Evolutionary conservation across 306 rosid species (phyloP).

Genomic region (Amphicarpaea edgeworthii): DNA sequence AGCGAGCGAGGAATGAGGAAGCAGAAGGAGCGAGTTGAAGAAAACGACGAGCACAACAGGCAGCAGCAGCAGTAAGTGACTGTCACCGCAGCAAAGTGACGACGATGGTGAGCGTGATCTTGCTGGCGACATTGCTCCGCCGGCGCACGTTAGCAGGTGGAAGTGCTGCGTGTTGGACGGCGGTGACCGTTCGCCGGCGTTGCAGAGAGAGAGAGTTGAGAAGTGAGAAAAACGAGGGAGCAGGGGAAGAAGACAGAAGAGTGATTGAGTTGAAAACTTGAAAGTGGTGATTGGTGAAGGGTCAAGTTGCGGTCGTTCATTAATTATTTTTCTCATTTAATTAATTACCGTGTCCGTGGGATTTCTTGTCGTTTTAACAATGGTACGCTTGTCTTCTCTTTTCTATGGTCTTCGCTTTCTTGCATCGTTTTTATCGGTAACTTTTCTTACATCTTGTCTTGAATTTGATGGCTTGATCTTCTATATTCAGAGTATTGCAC

Average conservation of each 20-base stretch:
- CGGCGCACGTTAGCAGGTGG: constrained; percentile 34
- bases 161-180: not conserved
- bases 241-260: constrained; percentile 44
- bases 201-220: constrained; percentile 32
- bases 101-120: constrained; percentile 41
- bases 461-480: too few relatives aligned
- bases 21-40: constrained; percentile 40
- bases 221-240: constrained; percentile 43
- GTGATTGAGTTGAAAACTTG: constrained; percentile 24
- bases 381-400: constrained; percentile 25
- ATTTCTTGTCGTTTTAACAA: constrained; percentile 33
- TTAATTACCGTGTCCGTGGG: not conserved
- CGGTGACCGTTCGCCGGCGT: constrained; percentile 44
- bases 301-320: constrained; percentile 62
- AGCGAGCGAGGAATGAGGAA: constrained; percentile 58
- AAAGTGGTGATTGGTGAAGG: constrained; percentile 42
- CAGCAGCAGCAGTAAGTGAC: constrained; percentile 35
- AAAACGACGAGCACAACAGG: constrained; percentile 38
- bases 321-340: constrained; percentile 14
- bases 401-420: not conserved
- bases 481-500: too few relatives aligned
- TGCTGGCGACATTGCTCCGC: constrained; percentile 59
- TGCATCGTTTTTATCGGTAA: too few relatives aligned
- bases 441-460: too few relatives aligned
- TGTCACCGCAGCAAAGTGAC: not conserved